Conservation (phyloP, 306 rosid genomes). For the Sindora glabra region DNA sequence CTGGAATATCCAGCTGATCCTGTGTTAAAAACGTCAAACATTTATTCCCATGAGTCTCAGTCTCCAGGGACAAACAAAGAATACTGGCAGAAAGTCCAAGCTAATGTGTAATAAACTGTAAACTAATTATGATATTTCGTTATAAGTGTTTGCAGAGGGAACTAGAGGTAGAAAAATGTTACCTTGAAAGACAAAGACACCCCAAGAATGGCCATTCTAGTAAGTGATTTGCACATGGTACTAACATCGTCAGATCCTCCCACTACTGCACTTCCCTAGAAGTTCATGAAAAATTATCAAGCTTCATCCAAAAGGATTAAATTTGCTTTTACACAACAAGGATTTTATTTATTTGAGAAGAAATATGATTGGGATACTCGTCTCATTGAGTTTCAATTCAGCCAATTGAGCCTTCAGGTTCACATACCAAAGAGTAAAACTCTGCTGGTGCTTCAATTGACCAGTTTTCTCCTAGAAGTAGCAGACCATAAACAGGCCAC, state of each 20-base stretch:
- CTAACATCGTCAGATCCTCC: conserved; percentile 33
- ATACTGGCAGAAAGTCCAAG: conserved; percentile 6
- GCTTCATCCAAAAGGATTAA: conserved; percentile 15
- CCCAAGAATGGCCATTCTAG: conserved; percentile 82
- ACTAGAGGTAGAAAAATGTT: conserved; percentile 3
- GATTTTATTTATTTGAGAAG: too few species aligned
- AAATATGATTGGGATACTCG: too few species aligned
- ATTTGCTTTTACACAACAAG: conserved; percentile 15
- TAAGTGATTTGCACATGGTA: conserved; percentile 41
- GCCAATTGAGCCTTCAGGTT: neutral
- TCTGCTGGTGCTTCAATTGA: neutral
- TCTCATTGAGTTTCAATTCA: conserved; percentile 4
- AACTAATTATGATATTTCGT: neutral
- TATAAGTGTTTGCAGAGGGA: neutral
- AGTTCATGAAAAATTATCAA: conserved; percentile 28
- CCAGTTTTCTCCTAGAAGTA: conserved; percentile 12
- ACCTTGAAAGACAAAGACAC: conserved; percentile 60
- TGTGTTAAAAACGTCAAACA: conserved; percentile 21
- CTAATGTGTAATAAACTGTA: too few species aligned
- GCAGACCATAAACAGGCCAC: neutral
- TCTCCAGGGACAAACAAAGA: conserved; percentile 8
- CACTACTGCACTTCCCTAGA: conserved; percentile 45
- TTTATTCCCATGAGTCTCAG: conserved; percentile 21
- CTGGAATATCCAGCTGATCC: conserved; percentile 41
- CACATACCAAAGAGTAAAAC: conserved; percentile 16